phyloP scores from a whole-genome alignment of 2,329 filamentous ascomycete genomes.

The Sporothrix phasma region DNA sequence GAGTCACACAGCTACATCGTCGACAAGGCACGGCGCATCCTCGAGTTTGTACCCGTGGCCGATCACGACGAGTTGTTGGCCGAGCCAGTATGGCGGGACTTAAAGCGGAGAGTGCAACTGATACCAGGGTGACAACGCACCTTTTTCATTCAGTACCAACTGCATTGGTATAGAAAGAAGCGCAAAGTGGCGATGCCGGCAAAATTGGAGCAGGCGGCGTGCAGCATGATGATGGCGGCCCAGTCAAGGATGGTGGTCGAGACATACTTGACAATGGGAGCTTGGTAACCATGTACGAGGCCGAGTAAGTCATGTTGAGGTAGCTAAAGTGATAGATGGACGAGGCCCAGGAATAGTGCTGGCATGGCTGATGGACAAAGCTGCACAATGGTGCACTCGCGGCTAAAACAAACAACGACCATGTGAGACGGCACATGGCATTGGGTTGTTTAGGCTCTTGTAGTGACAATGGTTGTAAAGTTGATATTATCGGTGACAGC shows the following conservation, averaged over 20 bases:
- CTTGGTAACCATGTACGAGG: neutral
- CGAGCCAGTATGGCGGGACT: slow-evolving; percentile 17
- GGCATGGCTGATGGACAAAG: slow-evolving; percentile 15
- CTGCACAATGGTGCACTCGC: neutral
- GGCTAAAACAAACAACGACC: neutral
- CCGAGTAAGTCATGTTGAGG: neutral
- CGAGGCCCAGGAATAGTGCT: slow-evolving; percentile 46
- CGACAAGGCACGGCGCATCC: slow-evolving; percentile 16
- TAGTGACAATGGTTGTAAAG: neutral
- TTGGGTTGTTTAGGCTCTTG: neutral
- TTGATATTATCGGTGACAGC: neutral
- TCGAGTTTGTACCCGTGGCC: slow-evolving; percentile 18
- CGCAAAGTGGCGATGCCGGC: neutral
- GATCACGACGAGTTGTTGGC: slow-evolving; percentile 17
- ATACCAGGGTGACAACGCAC: neutral
- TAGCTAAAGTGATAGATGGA: slow-evolving; percentile 45
- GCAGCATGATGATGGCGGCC: neutral
- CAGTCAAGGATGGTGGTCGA: neutral
- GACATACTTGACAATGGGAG: neutral
- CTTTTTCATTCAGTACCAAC: no score
- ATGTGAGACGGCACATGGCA: neutral
- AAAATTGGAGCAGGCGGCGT: neutral
- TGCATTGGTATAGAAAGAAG: no score
- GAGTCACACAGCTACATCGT: slow-evolving; percentile 19
- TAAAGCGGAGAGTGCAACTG: neutral